These are phyloP conservation scores for Trametes cingulata DNA, from an alignment of 768 basidiomycete species.

Conservation along the genomic window DNA sequence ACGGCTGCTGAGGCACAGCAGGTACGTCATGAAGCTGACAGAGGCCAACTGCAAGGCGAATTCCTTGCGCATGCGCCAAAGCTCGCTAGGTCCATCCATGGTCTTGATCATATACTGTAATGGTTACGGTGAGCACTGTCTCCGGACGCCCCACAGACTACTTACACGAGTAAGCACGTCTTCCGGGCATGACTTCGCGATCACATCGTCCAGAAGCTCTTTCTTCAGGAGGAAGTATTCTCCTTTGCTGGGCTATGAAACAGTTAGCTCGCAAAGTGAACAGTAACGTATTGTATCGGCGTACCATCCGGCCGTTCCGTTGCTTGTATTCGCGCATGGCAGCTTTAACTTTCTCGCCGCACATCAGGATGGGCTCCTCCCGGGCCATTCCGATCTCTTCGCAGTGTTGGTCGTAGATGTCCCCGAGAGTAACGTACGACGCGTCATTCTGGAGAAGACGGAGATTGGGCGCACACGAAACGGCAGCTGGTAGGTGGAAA, in stretches of 20 bases:
- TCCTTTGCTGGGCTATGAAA: constrained; percentile 50
- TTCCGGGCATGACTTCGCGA: constrained; percentile 86
- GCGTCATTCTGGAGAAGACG: constrained; percentile 90
- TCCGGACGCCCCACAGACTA: not conserved
- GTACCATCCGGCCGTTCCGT: constrained; percentile 27
- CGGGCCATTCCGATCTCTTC: constrained; percentile 69
- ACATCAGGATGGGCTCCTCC: constrained; percentile 86
- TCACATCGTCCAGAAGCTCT: constrained; percentile 87
- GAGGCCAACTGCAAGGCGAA: constrained; percentile 89
- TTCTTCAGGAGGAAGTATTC: constrained; percentile 75
- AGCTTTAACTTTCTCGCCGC: constrained; percentile 81
- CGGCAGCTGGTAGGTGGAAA: constrained; percentile 88
- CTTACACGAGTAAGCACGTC: constrained; percentile 80
- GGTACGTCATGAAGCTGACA: constrained; percentile 89
- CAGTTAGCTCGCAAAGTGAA: not conserved
- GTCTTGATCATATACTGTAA: constrained; percentile 85
- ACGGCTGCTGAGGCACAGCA: constrained; percentile 81
- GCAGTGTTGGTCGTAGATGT: constrained; percentile 93
- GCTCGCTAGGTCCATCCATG: constrained; percentile 79
- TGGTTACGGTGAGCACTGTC: not conserved
- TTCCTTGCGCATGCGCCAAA: constrained; percentile 98
- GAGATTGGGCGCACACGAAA: constrained; percentile 80
- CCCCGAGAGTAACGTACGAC: constrained; percentile 87
- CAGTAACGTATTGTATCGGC: not conserved
- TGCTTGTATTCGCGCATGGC: constrained; percentile 62